Percentiles rank a stretch among this genome's conserved stretches.
Conservation (phyloP, 2,329 filamentous ascomycete genomes). For the Sordariomycetes sp. region DNA sequence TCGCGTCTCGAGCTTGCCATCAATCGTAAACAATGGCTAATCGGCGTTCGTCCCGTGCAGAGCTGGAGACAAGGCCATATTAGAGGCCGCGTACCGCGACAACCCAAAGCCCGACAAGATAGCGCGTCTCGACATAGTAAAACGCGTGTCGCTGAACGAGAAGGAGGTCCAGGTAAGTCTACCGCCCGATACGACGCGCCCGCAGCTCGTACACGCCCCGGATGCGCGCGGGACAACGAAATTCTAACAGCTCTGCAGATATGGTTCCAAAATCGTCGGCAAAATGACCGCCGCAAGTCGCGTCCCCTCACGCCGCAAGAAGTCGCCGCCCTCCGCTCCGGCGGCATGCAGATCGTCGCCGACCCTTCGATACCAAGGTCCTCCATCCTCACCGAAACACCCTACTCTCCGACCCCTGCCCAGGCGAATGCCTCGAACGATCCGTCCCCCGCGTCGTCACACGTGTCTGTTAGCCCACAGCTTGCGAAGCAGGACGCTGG, state of each 20-base stretch:
- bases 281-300: constrained; percentile 84
- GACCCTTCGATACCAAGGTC: constrained; percentile 20
- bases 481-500: neutral
- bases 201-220: neutral
- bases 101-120: constrained; percentile 90
- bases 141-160: constrained; percentile 77
- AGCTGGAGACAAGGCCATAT: constrained; percentile 75
- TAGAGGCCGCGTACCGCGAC: constrained; percentile 71
- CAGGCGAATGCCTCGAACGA: neutral
- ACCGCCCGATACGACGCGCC: neutral
- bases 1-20: neutral
- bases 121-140: constrained; percentile 71
- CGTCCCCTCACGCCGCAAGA: constrained; percentile 71
- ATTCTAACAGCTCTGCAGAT: constrained; percentile 44
- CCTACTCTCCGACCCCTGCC: constrained; percentile 6
- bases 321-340: constrained; percentile 46
- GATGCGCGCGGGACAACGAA: constrained; percentile 4
- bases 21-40: neutral
- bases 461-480: neutral
- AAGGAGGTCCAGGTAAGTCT: constrained; percentile 85
- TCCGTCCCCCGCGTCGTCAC: neutral
- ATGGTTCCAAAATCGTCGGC: constrained; percentile 93
- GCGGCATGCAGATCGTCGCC: constrained; percentile 37
- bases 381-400: constrained; percentile 13
- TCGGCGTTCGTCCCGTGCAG: constrained; percentile 26